Conservation (phyloP, 345 rosid genomes). For the Gossypium herbaceum region DNA sequence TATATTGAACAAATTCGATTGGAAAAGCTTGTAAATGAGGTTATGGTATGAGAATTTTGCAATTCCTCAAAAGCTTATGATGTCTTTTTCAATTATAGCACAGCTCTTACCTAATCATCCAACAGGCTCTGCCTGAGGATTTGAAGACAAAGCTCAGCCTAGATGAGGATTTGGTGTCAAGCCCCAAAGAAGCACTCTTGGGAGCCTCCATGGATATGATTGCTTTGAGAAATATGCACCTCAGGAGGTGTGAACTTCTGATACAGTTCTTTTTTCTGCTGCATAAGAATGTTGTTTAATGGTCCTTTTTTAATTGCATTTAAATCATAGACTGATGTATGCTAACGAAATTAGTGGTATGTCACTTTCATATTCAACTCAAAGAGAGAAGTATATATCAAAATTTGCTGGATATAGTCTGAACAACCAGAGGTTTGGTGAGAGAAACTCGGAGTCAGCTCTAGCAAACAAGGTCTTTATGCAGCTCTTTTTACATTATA, state of each 20-base stretch:
- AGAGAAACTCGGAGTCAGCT: constrained; percentile 41
- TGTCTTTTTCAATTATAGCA: neutral
- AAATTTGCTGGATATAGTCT: constrained; percentile 38
- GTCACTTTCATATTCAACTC: constrained; percentile 87
- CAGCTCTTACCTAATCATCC: constrained; percentile 18
- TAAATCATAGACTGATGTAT: constrained; percentile 15
- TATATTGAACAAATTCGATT: constrained; percentile 88
- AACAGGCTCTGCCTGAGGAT: constrained; percentile 82
- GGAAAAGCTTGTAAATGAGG: constrained; percentile 80
- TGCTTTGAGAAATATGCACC: constrained; percentile 62
- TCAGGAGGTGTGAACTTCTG: constrained; percentile 48
- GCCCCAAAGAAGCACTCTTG: constrained; percentile 74
- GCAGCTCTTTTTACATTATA: neutral
- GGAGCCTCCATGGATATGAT: constrained; percentile 68
- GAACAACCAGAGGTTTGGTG: constrained; percentile 33
- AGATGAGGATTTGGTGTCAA: constrained; percentile 77
- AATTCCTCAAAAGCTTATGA: constrained; percentile 2
- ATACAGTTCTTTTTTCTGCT: neutral
- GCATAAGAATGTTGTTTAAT: neutral
- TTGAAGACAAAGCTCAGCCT: constrained; percentile 74
- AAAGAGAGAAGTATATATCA: constrained; percentile 61
- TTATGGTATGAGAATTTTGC: constrained; percentile 52
- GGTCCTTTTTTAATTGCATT: neutral
- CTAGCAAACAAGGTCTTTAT: constrained; percentile 49
- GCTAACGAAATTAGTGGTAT: constrained; percentile 48